Evolutionary conservation across 495 filamentous ascomycete species (phyloP), one percentile per base, ranked within the genome.

Genomic region (Letharia lupina): DNA sequence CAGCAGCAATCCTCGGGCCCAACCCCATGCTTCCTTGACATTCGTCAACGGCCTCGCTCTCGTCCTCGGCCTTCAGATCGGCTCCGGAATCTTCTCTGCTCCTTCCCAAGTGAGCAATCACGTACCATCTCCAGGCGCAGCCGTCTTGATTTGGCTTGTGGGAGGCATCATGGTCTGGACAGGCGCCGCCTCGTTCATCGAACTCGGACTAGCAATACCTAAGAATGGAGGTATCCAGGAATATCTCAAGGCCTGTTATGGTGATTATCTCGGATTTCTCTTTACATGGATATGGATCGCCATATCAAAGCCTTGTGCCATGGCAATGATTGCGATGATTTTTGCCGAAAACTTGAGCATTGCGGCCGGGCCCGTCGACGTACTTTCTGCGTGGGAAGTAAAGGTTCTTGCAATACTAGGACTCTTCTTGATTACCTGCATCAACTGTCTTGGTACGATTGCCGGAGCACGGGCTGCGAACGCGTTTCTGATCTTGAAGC

Each of bases 171-270:
- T 80, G 15, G 77, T 75, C 12, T 81, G 77, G 78, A 74, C 79
- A 18, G 77, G 79, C 15, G 78, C 78, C 0, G 74, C 77, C 1
- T 76, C 73, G 12, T 79, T 79, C 67, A 73, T 76, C 47, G 79
- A 81, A 63, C 73, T 80, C 41, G 78, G 79, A 31, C 65, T 75
- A 20, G 71, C 69, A 16, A 64, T 81, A 20, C 79, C 79, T 3
- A 63, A 66, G 65, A 80, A 80, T 64, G 78, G 79, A 15, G 79
- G 79, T 8, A 74, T 76, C 12, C 78, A 79, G 64, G 77, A 80
- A 60, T 81, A 81, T 62, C 71, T 79, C 16, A 65, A 72, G 1
- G 31, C 69, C 23, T 67, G 72, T 40, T 78, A 74, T 61, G 75
- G 75, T 16, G 74, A 77, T 20, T 68, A 72, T 56, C 45, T 70